These are phyloP conservation scores for Capsicum chinense DNA, from an alignment of 257 asterid genomes.

Conservation along the genomic window DNA sequence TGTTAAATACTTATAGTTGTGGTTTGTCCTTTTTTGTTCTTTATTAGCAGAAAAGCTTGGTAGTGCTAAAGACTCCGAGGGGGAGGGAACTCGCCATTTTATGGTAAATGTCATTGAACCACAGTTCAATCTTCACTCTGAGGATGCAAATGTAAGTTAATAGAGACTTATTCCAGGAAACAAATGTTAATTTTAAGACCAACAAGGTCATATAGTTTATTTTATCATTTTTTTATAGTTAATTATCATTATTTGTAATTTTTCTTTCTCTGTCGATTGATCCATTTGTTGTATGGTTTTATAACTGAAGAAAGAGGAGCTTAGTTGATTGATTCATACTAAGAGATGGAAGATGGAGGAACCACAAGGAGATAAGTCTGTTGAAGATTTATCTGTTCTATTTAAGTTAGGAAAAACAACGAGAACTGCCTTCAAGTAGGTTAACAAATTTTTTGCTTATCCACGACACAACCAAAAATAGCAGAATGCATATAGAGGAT, in stretches of 20 bases:
- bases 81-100: conserved; percentile 95
- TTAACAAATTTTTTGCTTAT: background rate
- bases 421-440: background rate
- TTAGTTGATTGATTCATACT: background rate
- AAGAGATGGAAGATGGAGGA: conserved; percentile 19
- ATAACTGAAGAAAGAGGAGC: background rate
- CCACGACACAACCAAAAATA: background rate
- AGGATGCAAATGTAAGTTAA: conserved; percentile 92
- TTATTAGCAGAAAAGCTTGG: conserved; percentile 58
- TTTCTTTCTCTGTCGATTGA: background rate
- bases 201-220: background rate
- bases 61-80: conserved; percentile 71
- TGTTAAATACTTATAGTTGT: conserved; percentile 13
- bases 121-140: conserved; percentile 99
- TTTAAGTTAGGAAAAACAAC: background rate
- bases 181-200: background rate
- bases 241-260: background rate
- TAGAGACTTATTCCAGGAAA: background rate
- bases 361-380: background rate
- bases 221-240: background rate
- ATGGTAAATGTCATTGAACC: conserved; percentile 99
- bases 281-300: conserved; percentile 4
- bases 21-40: conserved; percentile 37
- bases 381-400: background rate
- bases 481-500: background rate